Evolutionary conservation across 257 asterid species (phyloP), one percentile per base, ranked within the genome.

Genomic region (Vinca minor): DNA sequence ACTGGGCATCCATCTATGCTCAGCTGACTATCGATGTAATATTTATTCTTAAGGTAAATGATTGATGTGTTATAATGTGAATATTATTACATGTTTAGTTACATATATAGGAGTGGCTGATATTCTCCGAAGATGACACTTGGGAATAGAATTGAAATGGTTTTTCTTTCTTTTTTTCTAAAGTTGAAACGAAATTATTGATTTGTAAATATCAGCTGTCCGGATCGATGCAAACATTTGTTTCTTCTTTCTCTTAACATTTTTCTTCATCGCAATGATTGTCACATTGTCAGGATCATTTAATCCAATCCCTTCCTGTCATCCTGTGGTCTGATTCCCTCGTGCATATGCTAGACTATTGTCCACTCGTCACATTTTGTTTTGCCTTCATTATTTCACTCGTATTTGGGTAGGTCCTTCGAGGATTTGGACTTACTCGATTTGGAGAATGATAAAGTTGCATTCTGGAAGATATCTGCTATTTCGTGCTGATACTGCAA

Each of bases 1-100:
- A 89, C 96, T 26, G 94, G 99, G 65, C 96, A 85, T 69, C 95
- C 96, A 9, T 75, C 90, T 15, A 85, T 93, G 94, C 96, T 93
- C 73, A 76, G 94, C 84, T 93, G 85, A 87, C 63, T 46, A 13
- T 42, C 72, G n/a, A 64, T 42, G 66, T 61, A 39, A 52, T 55
- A 73, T 71, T 38, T 69, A 63, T 45, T 69, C 44, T 36, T 45
- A 64, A 70, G 77, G 77, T 74, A 68, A 63, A 50, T 48, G 48
- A 41, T 63, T 57, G 55, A 60, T 70, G 39, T 68, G 35, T 36
- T 32, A 64, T 60, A 23, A 48, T 81, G 85, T 78, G 69, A 67
- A 77, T 78, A 74, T n/a, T n/a, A 63, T n/a, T 21, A 17, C 63
- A 63, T 73, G 74, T 65, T 12, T 49, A 14, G 38, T 59, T 38